These are phyloP conservation scores for Globisporangium irregulare DNA, from an alignment of 352 stramenopile genomes.

Conservation along the genomic window DNA sequence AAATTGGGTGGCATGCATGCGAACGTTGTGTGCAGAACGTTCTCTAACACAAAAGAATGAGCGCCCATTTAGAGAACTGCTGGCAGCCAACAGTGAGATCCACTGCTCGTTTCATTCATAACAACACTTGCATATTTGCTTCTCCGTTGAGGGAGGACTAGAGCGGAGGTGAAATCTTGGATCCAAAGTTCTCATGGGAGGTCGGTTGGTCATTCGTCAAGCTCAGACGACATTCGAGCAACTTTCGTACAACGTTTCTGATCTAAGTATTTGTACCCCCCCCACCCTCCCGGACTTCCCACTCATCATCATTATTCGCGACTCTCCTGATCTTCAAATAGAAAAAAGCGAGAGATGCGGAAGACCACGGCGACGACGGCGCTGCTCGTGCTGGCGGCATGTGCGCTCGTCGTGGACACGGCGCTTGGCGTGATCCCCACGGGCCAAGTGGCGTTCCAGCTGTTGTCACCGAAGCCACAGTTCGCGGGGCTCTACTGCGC, in stretches of 20 bases:
- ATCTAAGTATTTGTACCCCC: neutral
- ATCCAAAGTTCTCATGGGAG: neutral
- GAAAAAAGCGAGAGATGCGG: neutral
- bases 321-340: neutral
- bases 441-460: constrained; percentile 36
- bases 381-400: constrained; percentile 1
- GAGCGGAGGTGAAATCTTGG: neutral
- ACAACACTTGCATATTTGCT: neutral
- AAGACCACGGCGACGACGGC: neutral
- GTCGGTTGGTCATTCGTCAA: neutral
- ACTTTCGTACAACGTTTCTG: neutral
- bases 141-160: too few species aligned
- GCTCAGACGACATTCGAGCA: neutral
- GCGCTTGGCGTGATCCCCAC: constrained; percentile 37
- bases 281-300: too few species aligned
- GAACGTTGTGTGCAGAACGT: too few species aligned
- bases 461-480: constrained; percentile 29
- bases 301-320: neutral
- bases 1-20: too few species aligned
- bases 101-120: neutral
- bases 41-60: too few species aligned
- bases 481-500: constrained; percentile 53
- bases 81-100: too few species aligned
- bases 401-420: constrained; percentile 7
- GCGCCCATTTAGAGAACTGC: too few species aligned